These are phyloP conservation scores for Afroboletus lepidellus DNA, from an alignment of 1,284 basidiomycete species.

Conservation along the genomic window DNA sequence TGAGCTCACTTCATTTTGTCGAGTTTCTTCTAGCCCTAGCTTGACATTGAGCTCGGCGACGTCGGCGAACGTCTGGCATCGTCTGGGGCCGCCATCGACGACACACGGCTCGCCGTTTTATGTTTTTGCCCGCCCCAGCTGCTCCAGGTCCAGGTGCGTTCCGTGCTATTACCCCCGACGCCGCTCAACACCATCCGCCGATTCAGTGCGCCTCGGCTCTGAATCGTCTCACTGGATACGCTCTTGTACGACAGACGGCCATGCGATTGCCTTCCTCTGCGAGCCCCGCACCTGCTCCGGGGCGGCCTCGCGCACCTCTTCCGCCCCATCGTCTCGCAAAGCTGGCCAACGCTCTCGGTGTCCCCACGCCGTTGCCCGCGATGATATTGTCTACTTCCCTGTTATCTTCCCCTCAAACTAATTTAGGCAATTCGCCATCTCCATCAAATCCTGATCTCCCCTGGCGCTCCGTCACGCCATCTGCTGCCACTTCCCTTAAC, in stretches of 20 bases:
- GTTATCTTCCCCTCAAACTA: conserved; percentile 36
- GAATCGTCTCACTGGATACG: conserved; percentile 3
- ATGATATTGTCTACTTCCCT: conserved; percentile 33
- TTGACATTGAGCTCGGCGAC: conserved; percentile 11
- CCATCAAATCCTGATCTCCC: conserved; percentile 40
- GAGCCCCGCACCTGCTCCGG: conserved; percentile 24
- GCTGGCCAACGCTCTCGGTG: conserved; percentile 78
- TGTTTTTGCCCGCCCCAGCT: background rate
- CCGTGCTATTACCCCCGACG: background rate
- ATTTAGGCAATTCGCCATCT: conserved; percentile 29
- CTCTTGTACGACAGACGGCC: background rate
- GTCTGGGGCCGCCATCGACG: background rate
- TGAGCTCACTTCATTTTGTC: conserved; percentile 14
- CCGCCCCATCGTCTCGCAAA: conserved; percentile 74
- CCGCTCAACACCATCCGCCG: background rate
- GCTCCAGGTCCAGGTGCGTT: conserved; percentile 13
- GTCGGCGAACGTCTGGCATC: background rate
- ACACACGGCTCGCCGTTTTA: conserved; percentile 1
- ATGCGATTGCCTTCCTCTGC: conserved; percentile 15
- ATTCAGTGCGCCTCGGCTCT: conserved; percentile 4
- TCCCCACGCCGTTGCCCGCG: conserved; percentile 66
- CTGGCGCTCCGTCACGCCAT: conserved; percentile 59
- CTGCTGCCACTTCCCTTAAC: conserved; percentile 39
- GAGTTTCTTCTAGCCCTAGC: conserved; percentile 6
- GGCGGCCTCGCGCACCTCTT: conserved; percentile 64